Percentiles rank a stretch among this genome's conserved stretches.
Evolutionary conservation across 352 stramenopile genomes (phyloP).

Genomic region (Globisporangium nagaii): DNA sequence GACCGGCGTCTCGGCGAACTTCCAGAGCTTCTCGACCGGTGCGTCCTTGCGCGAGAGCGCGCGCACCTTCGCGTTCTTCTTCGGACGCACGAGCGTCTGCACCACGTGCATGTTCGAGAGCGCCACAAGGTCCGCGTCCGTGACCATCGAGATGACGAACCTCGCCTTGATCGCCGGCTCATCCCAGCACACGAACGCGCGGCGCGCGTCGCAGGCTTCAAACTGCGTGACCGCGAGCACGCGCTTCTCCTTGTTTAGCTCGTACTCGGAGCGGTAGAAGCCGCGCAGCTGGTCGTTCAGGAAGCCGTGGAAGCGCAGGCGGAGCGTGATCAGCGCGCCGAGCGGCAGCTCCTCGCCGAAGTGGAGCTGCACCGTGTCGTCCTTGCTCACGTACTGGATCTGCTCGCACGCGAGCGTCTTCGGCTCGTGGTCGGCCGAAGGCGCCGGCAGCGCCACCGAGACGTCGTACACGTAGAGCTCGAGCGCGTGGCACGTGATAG

Average conservation of each 20-base stretch:
- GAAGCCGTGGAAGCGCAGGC: conserved; percentile 58
- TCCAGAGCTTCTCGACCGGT: conserved; percentile 61
- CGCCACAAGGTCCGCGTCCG: conserved; percentile 87
- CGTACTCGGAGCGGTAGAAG: conserved; percentile 95
- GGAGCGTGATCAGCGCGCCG: conserved; percentile 28
- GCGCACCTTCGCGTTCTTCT: conserved; percentile 53
- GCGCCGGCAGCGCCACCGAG: conserved; percentile 35
- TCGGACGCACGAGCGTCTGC: conserved; percentile 57
- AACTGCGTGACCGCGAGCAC: conserved; percentile 91
- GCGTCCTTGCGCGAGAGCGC: conserved; percentile 34
- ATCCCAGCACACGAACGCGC: conserved; percentile 97
- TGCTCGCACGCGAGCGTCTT: conserved; percentile 33
- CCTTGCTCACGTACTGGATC: conserved; percentile 40
- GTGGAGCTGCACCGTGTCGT: conserved; percentile 58
- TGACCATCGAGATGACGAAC: conserved; percentile 92
- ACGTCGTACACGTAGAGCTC: conserved; percentile 89
- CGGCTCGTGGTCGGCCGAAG: conserved; percentile 10
- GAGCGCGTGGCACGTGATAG: conserved; percentile 92
- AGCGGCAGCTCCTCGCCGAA: conserved; percentile 35
- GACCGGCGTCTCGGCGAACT: conserved; percentile 91
- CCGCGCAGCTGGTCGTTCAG: conserved; percentile 93
- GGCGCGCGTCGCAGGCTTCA: conserved; percentile 81
- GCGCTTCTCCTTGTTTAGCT: conserved; percentile 86
- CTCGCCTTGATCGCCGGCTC: conserved; percentile 95
- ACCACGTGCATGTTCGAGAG: conserved; percentile 96